Conservation (phyloP, 176 grass and related monocot species). For the Cenchrus americanus region DNA sequence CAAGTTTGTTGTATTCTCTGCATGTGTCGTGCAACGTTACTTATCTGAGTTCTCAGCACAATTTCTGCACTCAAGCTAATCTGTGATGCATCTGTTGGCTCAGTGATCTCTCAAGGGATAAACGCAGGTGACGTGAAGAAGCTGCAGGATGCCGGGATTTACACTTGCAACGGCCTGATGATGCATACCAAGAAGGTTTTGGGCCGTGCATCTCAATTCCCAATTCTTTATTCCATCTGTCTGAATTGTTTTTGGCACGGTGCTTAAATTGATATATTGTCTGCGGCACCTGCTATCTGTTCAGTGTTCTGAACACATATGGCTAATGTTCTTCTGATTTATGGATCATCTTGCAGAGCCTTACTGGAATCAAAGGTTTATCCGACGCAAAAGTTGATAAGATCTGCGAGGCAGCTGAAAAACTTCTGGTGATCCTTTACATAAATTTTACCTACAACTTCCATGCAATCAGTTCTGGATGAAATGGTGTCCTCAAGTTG, state of each 20-base stretch:
- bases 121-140: constrained; percentile 94
- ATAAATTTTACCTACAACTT: constrained; percentile 21
- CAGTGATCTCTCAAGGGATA: constrained; percentile 95
- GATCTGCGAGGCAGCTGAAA: constrained; percentile 81
- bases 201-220: not conserved
- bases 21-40: not conserved
- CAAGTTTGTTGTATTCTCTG: not conserved
- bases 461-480: not conserved
- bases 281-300: not conserved
- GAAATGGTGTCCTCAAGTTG: constrained; percentile 31
- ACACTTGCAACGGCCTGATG: constrained; percentile 98
- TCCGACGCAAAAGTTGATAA: constrained; percentile 92
- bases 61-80: not conserved
- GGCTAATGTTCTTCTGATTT: not conserved
- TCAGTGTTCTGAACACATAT: not conserved
- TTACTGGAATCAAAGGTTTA: constrained; percentile 90
- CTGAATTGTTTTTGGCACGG: constrained; percentile 1
- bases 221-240: not conserved
- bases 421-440: constrained; percentile 64
- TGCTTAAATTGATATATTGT: constrained; percentile 17
- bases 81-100: constrained; percentile 10
- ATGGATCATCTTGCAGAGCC: constrained; percentile 50
- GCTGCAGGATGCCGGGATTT: constrained; percentile 95
- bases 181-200: constrained; percentile 97
- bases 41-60: constrained; percentile 10